Conservation (phyloP, 2,329 filamentous ascomycete species). For the Ascochyta fabae region DNA sequence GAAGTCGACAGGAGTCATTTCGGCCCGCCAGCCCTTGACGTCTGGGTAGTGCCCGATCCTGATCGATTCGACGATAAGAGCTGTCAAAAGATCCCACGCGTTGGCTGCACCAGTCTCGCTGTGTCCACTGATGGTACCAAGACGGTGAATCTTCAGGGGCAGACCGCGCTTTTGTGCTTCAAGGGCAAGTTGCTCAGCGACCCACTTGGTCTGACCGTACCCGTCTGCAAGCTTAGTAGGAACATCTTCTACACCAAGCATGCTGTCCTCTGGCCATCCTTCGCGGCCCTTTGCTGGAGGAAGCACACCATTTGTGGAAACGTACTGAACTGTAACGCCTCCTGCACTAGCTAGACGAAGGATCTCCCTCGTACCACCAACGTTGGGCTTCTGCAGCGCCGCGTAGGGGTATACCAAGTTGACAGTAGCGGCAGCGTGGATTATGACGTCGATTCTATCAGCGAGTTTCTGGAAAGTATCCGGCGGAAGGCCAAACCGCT, state of each 20-base stretch:
- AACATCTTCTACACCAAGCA: conserved; percentile 71
- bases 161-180: conserved; percentile 73
- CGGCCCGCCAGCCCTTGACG: conserved; percentile 76
- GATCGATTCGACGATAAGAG: conserved; percentile 77
- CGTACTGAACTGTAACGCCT: conserved; percentile 76
- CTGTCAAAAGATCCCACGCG: conserved; percentile 78
- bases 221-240: conserved; percentile 73
- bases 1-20: conserved; percentile 86
- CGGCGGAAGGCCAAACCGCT: conserved; percentile 70
- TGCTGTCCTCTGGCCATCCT: conserved; percentile 74
- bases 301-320: conserved; percentile 81
- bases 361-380: conserved; percentile 79
- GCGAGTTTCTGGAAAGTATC: conserved; percentile 71
- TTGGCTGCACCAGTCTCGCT: conserved; percentile 77
- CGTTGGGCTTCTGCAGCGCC: conserved; percentile 74
- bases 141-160: conserved; percentile 73
- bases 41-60: conserved; percentile 73
- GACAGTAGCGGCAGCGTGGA: conserved; percentile 79
- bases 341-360: conserved; percentile 71
- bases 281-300: conserved; percentile 66
- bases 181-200: conserved; percentile 75
- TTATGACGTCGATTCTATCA: conserved; percentile 71
- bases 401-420: conserved; percentile 79
- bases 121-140: conserved; percentile 80
- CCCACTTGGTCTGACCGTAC: conserved; percentile 83